Conservation (phyloP, 805 yeast genomes). For the Wickerhamiella domercqiae region DNA sequence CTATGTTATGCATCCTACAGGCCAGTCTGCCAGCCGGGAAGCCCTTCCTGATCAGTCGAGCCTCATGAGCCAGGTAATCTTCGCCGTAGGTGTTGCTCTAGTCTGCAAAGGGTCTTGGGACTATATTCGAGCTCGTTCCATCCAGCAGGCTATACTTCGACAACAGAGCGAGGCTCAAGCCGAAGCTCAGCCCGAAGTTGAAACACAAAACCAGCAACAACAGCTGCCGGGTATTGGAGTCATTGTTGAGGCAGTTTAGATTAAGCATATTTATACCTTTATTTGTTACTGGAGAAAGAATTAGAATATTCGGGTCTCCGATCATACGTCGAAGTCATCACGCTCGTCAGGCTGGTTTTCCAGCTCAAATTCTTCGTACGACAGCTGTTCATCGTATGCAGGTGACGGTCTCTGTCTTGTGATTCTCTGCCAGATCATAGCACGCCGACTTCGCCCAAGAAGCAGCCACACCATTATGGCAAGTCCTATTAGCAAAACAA, state of each 20-base stretch:
- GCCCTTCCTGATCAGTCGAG: constrained; percentile 4
- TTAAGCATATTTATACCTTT: too few relatives aligned
- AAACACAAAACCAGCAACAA: constrained; percentile 2
- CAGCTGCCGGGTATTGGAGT: background rate
- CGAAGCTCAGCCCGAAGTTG: constrained; percentile 5
- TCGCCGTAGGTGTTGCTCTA: constrained; percentile 53
- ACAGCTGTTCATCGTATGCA: constrained; percentile 2
- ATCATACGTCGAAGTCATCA: too few relatives aligned
- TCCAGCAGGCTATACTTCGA: constrained; percentile 45
- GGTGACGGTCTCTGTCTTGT: constrained; percentile 1
- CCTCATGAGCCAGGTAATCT: constrained; percentile 42
- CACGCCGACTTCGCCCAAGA: constrained; percentile 22
- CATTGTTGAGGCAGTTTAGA: too few relatives aligned
- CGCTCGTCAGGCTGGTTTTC: constrained; percentile 5
- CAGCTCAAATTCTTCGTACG: constrained; percentile 6
- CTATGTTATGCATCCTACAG: constrained; percentile 14
- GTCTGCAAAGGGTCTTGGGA: constrained; percentile 53
- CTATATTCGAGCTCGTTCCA: constrained; percentile 58
- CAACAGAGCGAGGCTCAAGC: constrained; percentile 5
- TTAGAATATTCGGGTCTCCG: too few relatives aligned
- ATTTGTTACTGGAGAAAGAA: too few relatives aligned
- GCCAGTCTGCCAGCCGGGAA: constrained; percentile 6
- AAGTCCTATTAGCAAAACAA: constrained; percentile 23
- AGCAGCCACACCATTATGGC: constrained; percentile 23
- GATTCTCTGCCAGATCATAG: constrained; percentile 13